Evolutionary conservation across 805 yeast species (phyloP), one percentile per base, ranked within the genome.

Genomic region (Ascoidea rubescens): DNA sequence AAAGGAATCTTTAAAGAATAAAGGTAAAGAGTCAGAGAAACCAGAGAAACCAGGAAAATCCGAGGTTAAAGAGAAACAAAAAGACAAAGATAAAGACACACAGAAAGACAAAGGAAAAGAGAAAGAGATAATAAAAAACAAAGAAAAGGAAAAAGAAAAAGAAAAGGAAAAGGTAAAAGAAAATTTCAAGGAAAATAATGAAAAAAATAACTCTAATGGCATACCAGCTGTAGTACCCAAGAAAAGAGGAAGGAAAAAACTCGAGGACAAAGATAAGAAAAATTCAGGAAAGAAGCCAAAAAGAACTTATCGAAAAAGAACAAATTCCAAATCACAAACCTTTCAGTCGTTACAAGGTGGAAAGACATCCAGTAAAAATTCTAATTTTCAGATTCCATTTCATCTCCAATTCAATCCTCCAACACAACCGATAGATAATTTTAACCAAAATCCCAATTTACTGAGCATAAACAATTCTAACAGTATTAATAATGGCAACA

Each of bases 81-180:
- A 61, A 73, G 75, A 44, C 75, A 72, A 50, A 90, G 79, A 51
- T 81, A 86, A 69, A 80, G 88, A 63, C 44, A 53, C 52, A 33
- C 51, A 51, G 17, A 79, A 77, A 57, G 91, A 83, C 55, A 79
- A 84, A 62, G 71, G 84, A 55, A 85, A 87, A 72, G 83, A 78
- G 61, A 61, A 85, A 52, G 87, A 87, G 83, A 87, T 67, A 68
- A 74, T 53, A 90, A 84, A 54, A 91, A 80, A 60, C 67, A 73
- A 43, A 81, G 81, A 61, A 71, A 70, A 47, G 93, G 87, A 56
- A 85, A 84, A 64, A 79, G 87, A 63, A 91, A 89, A 76, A 87
- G 86, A 71, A 96, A 88, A 55, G 45, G 45, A 14, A 43, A 14
- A 14, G 45, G 16, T 14, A 43, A n/a, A 43, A 3, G 14, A 43